Evolutionary conservation across 305 asterid species (phyloP).

Genomic region (Fraxinus nigra): DNA sequence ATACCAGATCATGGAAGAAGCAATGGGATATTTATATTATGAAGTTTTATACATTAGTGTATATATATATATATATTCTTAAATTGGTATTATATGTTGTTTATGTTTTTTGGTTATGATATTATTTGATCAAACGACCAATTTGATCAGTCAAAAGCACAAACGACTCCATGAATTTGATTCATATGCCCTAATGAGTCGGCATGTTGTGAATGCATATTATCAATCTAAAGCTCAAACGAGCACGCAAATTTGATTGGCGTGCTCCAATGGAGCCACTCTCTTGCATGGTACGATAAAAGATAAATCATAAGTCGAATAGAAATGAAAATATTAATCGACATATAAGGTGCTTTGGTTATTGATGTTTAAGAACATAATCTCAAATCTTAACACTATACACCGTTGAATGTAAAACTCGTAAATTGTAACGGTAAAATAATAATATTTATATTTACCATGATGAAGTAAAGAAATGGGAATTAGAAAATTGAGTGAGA

Average conservation of each 20-base stretch:
- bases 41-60: background rate
- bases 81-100: background rate
- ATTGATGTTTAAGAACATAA: background rate
- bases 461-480: background rate
- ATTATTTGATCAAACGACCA: background rate
- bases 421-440: background rate
- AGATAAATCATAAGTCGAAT: background rate
- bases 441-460: background rate
- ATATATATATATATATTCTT: background rate
- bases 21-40: background rate
- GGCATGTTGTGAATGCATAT: background rate
- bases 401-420: background rate
- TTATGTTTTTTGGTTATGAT: background rate
- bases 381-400: background rate
- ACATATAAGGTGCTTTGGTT: background rate
- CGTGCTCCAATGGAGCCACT: background rate
- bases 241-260: background rate
- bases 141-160: background rate
- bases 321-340: background rate
- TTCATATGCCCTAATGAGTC: background rate
- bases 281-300: background rate
- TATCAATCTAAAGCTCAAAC: background rate
- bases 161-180: background rate
- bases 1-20: slow-evolving; percentile 11
- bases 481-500: background rate